Evolutionary conservation across 495 filamentous ascomycete species (phyloP).

Genomic region (Penicillium malachiteum): DNA sequence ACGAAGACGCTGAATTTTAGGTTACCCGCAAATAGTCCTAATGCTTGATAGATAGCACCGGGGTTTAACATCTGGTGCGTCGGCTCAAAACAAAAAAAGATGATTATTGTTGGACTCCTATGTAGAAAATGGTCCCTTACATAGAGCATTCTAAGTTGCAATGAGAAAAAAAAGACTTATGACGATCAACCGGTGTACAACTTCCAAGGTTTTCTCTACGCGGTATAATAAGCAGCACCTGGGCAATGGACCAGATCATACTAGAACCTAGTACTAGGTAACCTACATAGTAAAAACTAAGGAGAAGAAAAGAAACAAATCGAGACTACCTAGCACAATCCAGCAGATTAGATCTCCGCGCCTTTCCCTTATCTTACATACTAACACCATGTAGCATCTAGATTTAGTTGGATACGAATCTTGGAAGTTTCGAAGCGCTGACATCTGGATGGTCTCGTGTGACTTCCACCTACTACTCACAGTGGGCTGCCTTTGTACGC

Average conservation of each 20-base stretch:
- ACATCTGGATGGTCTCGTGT: neutral
- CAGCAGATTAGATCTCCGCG: no score
- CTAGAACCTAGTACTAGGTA: no score
- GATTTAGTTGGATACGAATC: no score
- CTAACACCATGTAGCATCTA: no score
- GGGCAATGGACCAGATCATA: no score
- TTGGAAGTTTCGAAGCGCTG: neutral
- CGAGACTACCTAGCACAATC: no score
- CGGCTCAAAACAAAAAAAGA: constrained; percentile 20
- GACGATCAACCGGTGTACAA: constrained; percentile 10
- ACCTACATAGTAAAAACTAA: no score
- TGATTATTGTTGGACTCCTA: constrained; percentile 28
- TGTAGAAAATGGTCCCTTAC: constrained; percentile 34
- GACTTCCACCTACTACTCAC: neutral
- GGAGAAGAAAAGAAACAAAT: no score
- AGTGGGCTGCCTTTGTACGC: neutral
- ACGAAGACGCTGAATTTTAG: constrained; percentile 90
- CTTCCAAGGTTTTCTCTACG: no score
- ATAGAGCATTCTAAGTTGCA: constrained; percentile 29
- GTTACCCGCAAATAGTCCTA: constrained; percentile 27
- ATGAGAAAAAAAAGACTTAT: constrained; percentile 35
- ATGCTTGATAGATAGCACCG: constrained; percentile 18
- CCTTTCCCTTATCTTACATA: no score
- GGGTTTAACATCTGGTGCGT: constrained; percentile 8
- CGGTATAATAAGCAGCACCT: no score